phyloP scores from a whole-genome alignment of 2,329 filamentous ascomycete genomes.

The Neonectria coccinea region DNA sequence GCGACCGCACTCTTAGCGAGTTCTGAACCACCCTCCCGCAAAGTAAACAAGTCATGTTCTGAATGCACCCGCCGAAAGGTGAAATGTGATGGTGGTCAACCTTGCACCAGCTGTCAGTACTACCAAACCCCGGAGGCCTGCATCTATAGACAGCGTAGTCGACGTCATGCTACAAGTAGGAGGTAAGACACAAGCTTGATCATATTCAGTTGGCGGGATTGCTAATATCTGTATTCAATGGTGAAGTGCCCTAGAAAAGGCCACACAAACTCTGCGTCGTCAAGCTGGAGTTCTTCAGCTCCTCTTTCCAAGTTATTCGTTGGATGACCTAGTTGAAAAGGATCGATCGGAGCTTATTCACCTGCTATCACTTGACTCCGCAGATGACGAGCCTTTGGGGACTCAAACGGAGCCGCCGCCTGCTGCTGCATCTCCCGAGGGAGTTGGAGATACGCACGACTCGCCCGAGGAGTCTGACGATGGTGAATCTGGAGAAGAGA shows the following conservation, averaged over 20 bases:
- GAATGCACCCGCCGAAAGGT: slow-evolving; percentile 48
- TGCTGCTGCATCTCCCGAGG: slow-evolving; percentile 41
- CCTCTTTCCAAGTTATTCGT: slow-evolving; percentile 9
- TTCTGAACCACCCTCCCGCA: slow-evolving; percentile 16
- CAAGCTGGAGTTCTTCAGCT: slow-evolving; percentile 21
- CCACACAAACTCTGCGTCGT: slow-evolving; percentile 12
- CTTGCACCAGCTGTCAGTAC: slow-evolving; percentile 54
- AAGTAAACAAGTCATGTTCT: slow-evolving; percentile 44
- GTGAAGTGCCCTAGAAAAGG: slow-evolving; percentile 38
- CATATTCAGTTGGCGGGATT: background rate
- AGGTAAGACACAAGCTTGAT: background rate
- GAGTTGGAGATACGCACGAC: slow-evolving; percentile 4
- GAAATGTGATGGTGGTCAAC: slow-evolving; percentile 56
- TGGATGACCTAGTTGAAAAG: slow-evolving; percentile 21
- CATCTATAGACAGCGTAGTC: slow-evolving; percentile 47
- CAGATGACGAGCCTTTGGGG: background rate
- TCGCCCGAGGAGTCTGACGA: slow-evolving; percentile 25
- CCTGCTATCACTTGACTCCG: background rate
- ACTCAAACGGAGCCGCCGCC: background rate
- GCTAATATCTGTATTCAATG: background rate
- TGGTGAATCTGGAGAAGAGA: slow-evolving; percentile 44
- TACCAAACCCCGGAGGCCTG: slow-evolving; percentile 44
- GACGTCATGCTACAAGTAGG: slow-evolving; percentile 46
- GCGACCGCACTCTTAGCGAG: background rate
- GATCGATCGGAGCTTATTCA: slow-evolving; percentile 15